phyloP scores from a whole-genome alignment of 306 rosid genomes.

The Vigna radiata region DNA sequence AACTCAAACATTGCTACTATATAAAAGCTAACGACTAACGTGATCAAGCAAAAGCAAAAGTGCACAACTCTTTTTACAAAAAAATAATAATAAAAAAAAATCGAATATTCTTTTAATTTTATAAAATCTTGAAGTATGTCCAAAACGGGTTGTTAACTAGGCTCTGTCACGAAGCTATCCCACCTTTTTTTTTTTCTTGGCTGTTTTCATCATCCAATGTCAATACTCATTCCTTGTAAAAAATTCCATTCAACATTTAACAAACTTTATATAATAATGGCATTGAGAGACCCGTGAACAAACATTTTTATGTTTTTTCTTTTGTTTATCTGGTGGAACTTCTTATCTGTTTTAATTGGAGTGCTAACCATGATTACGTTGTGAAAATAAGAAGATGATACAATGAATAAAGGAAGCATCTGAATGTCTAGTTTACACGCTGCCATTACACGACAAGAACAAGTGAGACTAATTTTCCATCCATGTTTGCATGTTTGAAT shows the following conservation, averaged over 20 bases:
- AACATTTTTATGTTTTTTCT: conserved; percentile 33
- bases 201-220: conserved; percentile 35
- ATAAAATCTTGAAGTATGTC: conserved; percentile 40
- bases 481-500: conserved; percentile 15
- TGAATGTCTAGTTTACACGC: conserved; percentile 42
- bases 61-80: background rate
- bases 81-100: too few species aligned
- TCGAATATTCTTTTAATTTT: background rate
- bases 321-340: conserved; percentile 41
- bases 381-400: conserved; percentile 32
- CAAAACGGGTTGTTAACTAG: conserved; percentile 63
- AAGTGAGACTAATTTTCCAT: conserved; percentile 4
- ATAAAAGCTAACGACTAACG: conserved; percentile 40
- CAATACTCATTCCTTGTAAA: conserved; percentile 37
- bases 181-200: conserved; percentile 7
- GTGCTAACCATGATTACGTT: conserved; percentile 38
- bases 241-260: conserved; percentile 47
- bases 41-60: conserved; percentile 50
- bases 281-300: conserved; percentile 63
- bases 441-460: conserved; percentile 34
- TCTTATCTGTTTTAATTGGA: conserved; percentile 41
- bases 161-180: conserved; percentile 64
- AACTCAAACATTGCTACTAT: conserved; percentile 17
- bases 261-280: conserved; percentile 46
- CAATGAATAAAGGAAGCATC: conserved; percentile 37